phyloP scores from a whole-genome alignment of 106 monocot genomes.

The Phalaenopsis aphrodite region DNA sequence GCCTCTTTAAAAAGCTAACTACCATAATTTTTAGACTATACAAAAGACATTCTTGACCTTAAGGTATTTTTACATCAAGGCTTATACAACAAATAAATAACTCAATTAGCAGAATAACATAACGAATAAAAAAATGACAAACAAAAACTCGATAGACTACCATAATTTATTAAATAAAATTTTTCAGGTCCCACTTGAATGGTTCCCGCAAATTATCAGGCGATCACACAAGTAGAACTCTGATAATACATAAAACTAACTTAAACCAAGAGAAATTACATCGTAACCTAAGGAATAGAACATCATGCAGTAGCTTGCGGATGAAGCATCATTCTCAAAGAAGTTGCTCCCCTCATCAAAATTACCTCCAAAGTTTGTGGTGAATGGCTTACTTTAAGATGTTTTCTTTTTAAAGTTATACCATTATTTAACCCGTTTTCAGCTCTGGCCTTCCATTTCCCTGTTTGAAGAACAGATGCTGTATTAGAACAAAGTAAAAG shows the following conservation, averaged over 20 bases:
- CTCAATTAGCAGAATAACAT: not conserved
- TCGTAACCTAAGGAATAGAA: not conserved
- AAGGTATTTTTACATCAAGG: too few species aligned
- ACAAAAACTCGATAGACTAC: not conserved
- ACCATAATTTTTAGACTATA: too few species aligned
- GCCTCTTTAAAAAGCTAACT: too few species aligned
- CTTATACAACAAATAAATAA: not conserved
- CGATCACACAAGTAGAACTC: not conserved
- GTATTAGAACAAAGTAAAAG: not conserved
- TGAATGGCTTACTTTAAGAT: not conserved
- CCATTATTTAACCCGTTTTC: not conserved
- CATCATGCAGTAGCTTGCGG: not conserved
- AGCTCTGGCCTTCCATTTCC: not conserved
- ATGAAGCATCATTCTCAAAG: conserved; percentile 2
- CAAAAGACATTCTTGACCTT: too few species aligned
- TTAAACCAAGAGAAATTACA: conserved; percentile 1
- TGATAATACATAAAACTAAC: not conserved
- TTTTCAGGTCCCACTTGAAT: not conserved
- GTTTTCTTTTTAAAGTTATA: not conserved
- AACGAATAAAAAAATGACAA: not conserved
- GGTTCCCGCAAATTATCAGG: not conserved
- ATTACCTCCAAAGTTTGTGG: not conserved
- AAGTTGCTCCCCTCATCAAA: not conserved
- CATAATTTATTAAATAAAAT: not conserved
- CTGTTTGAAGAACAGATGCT: not conserved